Conservation (phyloP, 1,139 yeast species). For the Debaryomycetaceae sp. region DNA sequence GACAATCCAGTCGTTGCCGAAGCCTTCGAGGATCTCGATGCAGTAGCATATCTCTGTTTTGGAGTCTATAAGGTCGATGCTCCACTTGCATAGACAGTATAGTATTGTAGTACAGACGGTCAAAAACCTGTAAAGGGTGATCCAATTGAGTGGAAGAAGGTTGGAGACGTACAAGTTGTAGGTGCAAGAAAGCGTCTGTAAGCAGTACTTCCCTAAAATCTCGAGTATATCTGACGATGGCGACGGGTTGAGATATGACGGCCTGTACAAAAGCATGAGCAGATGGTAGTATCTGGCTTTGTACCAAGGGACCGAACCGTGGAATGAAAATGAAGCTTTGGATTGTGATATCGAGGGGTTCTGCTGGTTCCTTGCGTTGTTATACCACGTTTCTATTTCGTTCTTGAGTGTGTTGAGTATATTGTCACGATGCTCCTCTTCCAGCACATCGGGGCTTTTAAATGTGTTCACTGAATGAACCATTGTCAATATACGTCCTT, state of each 20-base stretch:
- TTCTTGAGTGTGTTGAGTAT: slow-evolving; percentile 26
- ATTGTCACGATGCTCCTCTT: slow-evolving; percentile 19
- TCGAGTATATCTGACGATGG: slow-evolving; percentile 35
- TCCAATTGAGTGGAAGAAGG: slow-evolving; percentile 46
- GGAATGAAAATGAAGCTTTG: slow-evolving; percentile 24
- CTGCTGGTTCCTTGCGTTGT: slow-evolving; percentile 16
- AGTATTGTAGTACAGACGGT: slow-evolving; percentile 43
- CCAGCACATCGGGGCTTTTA: slow-evolving; percentile 1
- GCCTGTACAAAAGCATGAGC: slow-evolving; percentile 40
- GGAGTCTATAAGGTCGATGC: slow-evolving; percentile 40
- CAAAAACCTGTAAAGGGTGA: slow-evolving; percentile 41
- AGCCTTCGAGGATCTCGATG: slow-evolving; percentile 42
- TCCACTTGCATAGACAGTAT: slow-evolving; percentile 43
- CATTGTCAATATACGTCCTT: slow-evolving; percentile 36
- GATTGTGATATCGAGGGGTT: slow-evolving; percentile 1
- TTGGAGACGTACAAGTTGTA: slow-evolving; percentile 40
- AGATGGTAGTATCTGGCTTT: slow-evolving; percentile 44
- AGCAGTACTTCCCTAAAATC: slow-evolving; percentile 35
- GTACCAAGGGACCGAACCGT: slow-evolving; percentile 44
- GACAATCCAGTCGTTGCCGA: slow-evolving; percentile 44
- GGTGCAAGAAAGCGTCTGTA: slow-evolving; percentile 37
- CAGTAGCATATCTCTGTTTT: slow-evolving; percentile 42
- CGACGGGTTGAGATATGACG: slow-evolving; percentile 43
- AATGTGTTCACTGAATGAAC: slow-evolving; percentile 34
- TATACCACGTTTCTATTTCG: slow-evolving; percentile 43